phyloP scores from a whole-genome alignment of 352 stramenopile species.

The Globisporangium parvum region DNA sequence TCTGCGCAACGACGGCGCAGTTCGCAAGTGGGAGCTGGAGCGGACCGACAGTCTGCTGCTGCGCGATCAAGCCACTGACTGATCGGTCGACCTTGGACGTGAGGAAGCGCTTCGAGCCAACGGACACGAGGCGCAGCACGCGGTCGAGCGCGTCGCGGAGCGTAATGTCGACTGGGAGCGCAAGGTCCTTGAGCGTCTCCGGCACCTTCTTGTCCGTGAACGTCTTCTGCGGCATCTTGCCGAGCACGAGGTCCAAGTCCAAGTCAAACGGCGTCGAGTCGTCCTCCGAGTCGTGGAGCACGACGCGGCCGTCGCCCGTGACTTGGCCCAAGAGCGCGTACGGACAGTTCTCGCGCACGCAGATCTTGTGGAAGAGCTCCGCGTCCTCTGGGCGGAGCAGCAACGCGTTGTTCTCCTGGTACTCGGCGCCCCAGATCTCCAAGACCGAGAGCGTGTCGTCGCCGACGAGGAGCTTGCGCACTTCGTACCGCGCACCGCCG shows the following conservation, averaged over 20 bases:
- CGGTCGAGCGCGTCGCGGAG: slow-evolving; percentile 90
- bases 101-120: slow-evolving; percentile 98
- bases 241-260: slow-evolving; percentile 96
- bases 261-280: slow-evolving; percentile 95
- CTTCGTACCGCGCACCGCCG: slow-evolving; percentile 89
- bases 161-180: slow-evolving; percentile 87
- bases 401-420: slow-evolving; percentile 99
- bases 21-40: slow-evolving; percentile 96
- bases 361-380: slow-evolving; percentile 93
- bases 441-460: slow-evolving; percentile 98
- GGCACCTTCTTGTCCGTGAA: slow-evolving; percentile 88
- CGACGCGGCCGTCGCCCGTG: slow-evolving; percentile 94
- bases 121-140: slow-evolving; percentile 93
- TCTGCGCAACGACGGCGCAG: slow-evolving; percentile 96
- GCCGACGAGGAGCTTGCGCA: slow-evolving; percentile 95
- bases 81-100: slow-evolving; percentile 97
- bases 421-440: slow-evolving; percentile 99
- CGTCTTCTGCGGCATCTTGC: slow-evolving; percentile 99
- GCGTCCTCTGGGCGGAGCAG: slow-evolving; percentile 89
- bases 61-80: slow-evolving; percentile 96
- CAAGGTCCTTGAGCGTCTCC: slow-evolving; percentile 45
- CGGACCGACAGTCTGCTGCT: slow-evolving; percentile 98
- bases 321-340: slow-evolving; percentile 94
- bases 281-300: slow-evolving; percentile 94
- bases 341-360: slow-evolving; percentile 95